A percentile compares a stretch with the other conserved stretches of the same genome.
phyloP scores from a whole-genome alignment of 805 yeast genomes.

The Kurtzmaniella cleridarum region DNA sequence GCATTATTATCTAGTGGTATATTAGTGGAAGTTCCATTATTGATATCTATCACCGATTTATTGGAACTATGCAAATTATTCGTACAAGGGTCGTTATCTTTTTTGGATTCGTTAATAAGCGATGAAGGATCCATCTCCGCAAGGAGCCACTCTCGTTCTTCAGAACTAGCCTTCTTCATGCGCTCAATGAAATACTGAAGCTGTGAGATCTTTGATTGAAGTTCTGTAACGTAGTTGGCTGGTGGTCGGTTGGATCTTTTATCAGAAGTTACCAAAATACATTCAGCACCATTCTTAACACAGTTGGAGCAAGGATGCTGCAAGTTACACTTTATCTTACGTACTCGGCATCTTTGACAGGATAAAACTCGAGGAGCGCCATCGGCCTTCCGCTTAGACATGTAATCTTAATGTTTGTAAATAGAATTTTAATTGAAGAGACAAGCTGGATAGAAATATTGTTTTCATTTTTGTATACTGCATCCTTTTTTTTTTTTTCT shows the following conservation, averaged over 20 bases:
- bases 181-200: conserved; percentile 6
- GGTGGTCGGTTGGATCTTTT: conserved; percentile 48
- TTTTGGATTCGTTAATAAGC: conserved; percentile 8
- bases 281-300: conserved; percentile 35
- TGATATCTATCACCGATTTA: conserved; percentile 2
- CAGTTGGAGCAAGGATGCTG: conserved; percentile 47
- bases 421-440: too few relatives aligned
- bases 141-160: neutral
- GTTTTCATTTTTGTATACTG: too few relatives aligned
- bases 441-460: too few relatives aligned
- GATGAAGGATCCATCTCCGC: neutral
- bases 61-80: conserved; percentile 21
- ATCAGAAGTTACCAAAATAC: conserved; percentile 44
- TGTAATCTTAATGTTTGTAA: neutral
- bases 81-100: conserved; percentile 19
- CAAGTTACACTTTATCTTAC: conserved; percentile 46
- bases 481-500: too few relatives aligned
- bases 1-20: neutral
- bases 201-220: conserved; percentile 28
- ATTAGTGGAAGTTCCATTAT: too few relatives aligned
- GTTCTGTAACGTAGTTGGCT: conserved; percentile 42
- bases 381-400: neutral
- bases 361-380: conserved; percentile 9
- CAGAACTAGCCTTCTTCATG: neutral
- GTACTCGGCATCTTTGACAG: conserved; percentile 37